phyloP scores from a whole-genome alignment of 805 yeast genomes.

The Candida sonorensis region DNA sequence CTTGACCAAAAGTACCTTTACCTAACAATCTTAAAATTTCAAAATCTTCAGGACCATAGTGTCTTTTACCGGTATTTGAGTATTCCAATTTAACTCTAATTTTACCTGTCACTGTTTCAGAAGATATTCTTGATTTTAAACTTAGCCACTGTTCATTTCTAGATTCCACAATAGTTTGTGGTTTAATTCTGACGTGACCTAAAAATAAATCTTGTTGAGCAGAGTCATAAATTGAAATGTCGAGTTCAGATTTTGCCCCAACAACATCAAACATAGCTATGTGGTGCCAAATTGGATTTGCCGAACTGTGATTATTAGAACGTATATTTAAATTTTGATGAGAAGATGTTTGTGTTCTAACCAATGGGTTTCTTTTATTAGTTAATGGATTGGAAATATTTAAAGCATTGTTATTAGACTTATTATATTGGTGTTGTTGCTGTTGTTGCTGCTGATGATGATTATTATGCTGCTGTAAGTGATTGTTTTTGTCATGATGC shows the following conservation, averaged over 20 bases:
- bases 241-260: constrained; percentile 76
- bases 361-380: constrained; percentile 21
- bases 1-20: constrained; percentile 97
- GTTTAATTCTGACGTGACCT: constrained; percentile 75
- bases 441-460: constrained; percentile 1
- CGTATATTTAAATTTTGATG: constrained; percentile 19
- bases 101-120: constrained; percentile 73
- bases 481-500: neutral
- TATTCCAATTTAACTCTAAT: constrained; percentile 72
- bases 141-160: constrained; percentile 64
- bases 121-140: constrained; percentile 64
- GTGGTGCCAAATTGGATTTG: constrained; percentile 86
- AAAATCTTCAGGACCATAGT: constrained; percentile 91
- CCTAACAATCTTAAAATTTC: constrained; percentile 87
- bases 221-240: constrained; percentile 87
- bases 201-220: constrained; percentile 74
- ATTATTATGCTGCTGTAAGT: constrained; percentile 1
- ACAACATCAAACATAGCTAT: constrained; percentile 90
- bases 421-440: constrained; percentile 4
- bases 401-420: constrained; percentile 20
- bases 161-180: constrained; percentile 43
- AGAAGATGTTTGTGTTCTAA: constrained; percentile 22
- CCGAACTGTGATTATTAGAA: constrained; percentile 22
- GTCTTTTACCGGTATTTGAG: constrained; percentile 60
- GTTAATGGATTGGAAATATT: too few relatives aligned